phyloP scores from a whole-genome alignment of 257 asterid genomes.

The Penstemon eatonii region DNA sequence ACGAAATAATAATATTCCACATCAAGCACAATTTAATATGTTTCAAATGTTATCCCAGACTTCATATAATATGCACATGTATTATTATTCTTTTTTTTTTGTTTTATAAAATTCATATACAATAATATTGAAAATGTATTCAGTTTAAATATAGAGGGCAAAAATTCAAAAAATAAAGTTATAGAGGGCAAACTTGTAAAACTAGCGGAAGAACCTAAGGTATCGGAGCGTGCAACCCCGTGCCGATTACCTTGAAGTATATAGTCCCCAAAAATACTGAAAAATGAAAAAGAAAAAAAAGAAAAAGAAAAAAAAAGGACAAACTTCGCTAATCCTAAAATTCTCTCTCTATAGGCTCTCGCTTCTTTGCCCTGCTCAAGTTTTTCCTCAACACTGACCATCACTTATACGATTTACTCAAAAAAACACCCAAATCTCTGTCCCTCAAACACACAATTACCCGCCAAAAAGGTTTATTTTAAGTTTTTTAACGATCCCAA shows the following conservation, averaged over 20 bases:
- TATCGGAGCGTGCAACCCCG: conserved; percentile 18
- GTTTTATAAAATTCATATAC: too few species aligned
- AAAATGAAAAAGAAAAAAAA: background rate
- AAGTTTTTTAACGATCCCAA: conserved; percentile 40
- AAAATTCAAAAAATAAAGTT: too few species aligned
- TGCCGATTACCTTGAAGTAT: background rate
- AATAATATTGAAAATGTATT: too few species aligned
- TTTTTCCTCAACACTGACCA: conserved; percentile 24
- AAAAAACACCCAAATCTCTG: conserved; percentile 30
- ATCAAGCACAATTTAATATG: too few species aligned
- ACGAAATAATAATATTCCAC: too few species aligned
- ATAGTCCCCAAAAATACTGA: too few species aligned
- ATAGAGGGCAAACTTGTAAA: conserved; percentile 20
- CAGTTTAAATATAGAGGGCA: too few species aligned
- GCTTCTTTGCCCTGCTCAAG: conserved; percentile 46
- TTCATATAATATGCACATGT: too few species aligned
- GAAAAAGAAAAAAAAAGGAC: background rate
- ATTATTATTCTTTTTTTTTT: too few species aligned
- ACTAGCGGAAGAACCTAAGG: background rate
- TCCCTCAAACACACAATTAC: conserved; percentile 40
- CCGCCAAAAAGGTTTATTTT: conserved; percentile 70
- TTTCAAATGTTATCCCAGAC: too few species aligned
- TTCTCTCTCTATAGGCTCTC: conserved; percentile 29
- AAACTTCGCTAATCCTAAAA: background rate
- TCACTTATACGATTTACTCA: conserved; percentile 33